Evolutionary conservation across 1,284 basidiomycete species (phyloP).

Genomic region (Inonotus hispidus): DNA sequence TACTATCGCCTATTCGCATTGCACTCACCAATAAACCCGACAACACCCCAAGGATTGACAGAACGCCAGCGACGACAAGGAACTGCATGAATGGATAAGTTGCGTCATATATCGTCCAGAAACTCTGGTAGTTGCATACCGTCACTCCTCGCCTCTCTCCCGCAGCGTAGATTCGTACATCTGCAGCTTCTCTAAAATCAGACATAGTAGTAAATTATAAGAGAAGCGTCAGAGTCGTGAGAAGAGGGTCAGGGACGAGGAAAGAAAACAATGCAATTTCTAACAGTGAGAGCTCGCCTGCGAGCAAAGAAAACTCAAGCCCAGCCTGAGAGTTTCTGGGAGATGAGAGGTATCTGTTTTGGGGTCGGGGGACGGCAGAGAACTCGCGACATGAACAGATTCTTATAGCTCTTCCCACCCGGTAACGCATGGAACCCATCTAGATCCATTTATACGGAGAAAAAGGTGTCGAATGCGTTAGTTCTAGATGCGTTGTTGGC

Average conservation of each 20-base stretch:
- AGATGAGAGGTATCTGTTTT: not conserved
- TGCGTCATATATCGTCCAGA: not conserved
- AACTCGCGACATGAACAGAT: not conserved
- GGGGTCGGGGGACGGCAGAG: not conserved
- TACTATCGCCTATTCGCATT: not conserved
- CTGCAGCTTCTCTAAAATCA: not conserved
- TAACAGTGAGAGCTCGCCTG: not conserved
- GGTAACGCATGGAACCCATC: not conserved
- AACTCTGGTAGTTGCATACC: not conserved
- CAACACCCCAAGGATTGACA: constrained; percentile 11
- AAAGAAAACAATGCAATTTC: not conserved
- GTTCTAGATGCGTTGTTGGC: not conserved
- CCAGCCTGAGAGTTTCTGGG: not conserved
- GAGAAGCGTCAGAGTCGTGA: not conserved
- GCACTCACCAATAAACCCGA: constrained; percentile 6
- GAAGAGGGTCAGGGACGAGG: not conserved
- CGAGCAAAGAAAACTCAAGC: constrained; percentile 1
- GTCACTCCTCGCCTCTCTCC: not conserved
- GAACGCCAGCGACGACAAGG: constrained; percentile 12
- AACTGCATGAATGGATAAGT: not conserved
- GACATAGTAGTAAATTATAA: not conserved
- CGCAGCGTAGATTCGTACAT: not conserved
- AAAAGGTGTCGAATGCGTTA: not conserved
- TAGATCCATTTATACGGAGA: not conserved
- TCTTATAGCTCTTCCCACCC: not conserved